Percentiles rank a stretch among this genome's conserved stretches.
These are phyloP conservation scores for Talaromyces proteolyticus DNA, from an alignment of 495 filamentous ascomycete genomes.

Conservation along the genomic window DNA sequence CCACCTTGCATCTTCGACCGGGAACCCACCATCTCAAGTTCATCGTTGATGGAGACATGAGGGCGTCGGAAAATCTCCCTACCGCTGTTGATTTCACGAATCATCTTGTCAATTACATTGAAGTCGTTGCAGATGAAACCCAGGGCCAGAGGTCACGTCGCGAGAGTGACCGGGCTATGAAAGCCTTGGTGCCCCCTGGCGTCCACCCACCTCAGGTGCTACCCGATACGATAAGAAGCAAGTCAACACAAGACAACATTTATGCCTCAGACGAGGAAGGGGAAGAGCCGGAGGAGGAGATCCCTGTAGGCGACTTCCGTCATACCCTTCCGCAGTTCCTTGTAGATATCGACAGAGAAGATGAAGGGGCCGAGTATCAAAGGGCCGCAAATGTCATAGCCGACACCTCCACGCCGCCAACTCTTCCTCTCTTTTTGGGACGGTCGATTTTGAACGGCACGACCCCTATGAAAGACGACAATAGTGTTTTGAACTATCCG, in stretches of 20 bases:
- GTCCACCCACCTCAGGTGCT: slow-evolving; percentile 41
- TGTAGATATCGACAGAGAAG: slow-evolving; percentile 74
- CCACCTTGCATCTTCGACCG: slow-evolving; percentile 73
- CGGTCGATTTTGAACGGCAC: slow-evolving; percentile 92
- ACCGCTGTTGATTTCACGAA: slow-evolving; percentile 97
- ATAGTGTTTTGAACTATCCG: slow-evolving; percentile 89
- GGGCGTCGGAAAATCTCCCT: slow-evolving; percentile 75
- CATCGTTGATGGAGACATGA: slow-evolving; percentile 90
- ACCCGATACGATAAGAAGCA: slow-evolving; percentile 26
- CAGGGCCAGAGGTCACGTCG: slow-evolving; percentile 21
- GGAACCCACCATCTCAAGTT: slow-evolving; percentile 97
- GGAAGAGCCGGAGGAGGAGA: slow-evolving; percentile 42
- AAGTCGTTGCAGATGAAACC: slow-evolving; percentile 76
- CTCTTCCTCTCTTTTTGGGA: slow-evolving; percentile 82
- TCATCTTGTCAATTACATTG: slow-evolving; percentile 95
- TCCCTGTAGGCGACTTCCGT: slow-evolving; percentile 40
- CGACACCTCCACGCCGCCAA: slow-evolving; percentile 75
- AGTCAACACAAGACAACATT: slow-evolving; percentile 30
- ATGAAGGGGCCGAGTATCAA: slow-evolving; percentile 64
- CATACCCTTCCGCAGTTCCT: slow-evolving; percentile 77
- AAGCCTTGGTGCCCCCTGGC: slow-evolving; percentile 24
- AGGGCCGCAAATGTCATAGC: slow-evolving; percentile 64
- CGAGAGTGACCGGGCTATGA: slow-evolving; percentile 21
- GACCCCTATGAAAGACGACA: slow-evolving; percentile 93
- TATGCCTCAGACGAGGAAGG: slow-evolving; percentile 32